Evolutionary conservation across 83 land plant genomes (phyloP).

Genomic region (Diphasiastrum complanatum): DNA sequence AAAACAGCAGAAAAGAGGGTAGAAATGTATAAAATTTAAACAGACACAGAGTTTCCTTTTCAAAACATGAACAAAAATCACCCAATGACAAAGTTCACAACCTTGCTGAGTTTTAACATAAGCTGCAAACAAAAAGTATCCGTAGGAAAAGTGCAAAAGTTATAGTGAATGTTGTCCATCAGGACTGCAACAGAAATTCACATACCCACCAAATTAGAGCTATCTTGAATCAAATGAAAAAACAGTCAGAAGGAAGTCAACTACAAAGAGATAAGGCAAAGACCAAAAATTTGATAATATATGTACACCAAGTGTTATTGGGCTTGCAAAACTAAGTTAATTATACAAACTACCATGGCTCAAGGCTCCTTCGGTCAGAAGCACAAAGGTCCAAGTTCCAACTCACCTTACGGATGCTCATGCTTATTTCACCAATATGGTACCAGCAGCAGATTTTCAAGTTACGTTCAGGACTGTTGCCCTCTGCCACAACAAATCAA

Average conservation of each 20-base stretch:
- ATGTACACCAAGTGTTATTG: background rate
- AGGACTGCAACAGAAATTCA: too few species aligned
- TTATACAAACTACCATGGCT: background rate
- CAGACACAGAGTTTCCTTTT: too few species aligned
- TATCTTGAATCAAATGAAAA: background rate
- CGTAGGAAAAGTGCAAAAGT: too few species aligned
- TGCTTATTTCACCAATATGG: slow-evolving; percentile 79
- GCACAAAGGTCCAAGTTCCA: background rate
- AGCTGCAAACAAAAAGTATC: too few species aligned
- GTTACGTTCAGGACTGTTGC: slow-evolving; percentile 74
- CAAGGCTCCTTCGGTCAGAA: background rate
- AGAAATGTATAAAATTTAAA: too few species aligned
- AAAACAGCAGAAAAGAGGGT: too few species aligned
- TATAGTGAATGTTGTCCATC: too few species aligned
- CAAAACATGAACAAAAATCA: too few species aligned
- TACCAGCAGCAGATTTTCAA: slow-evolving; percentile 61
- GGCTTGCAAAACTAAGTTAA: background rate
- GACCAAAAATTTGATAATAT: background rate
- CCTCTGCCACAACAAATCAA: slow-evolving; percentile 38
- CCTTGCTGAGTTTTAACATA: too few species aligned
- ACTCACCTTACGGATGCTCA: slow-evolving; percentile 77
- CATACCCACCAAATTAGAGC: background rate
- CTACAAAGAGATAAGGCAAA: background rate
- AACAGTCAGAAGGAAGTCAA: background rate
- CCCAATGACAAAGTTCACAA: too few species aligned